Conservation (phyloP, 2,329 filamentous ascomycete species). For the Passalora sequoiae region DNA sequence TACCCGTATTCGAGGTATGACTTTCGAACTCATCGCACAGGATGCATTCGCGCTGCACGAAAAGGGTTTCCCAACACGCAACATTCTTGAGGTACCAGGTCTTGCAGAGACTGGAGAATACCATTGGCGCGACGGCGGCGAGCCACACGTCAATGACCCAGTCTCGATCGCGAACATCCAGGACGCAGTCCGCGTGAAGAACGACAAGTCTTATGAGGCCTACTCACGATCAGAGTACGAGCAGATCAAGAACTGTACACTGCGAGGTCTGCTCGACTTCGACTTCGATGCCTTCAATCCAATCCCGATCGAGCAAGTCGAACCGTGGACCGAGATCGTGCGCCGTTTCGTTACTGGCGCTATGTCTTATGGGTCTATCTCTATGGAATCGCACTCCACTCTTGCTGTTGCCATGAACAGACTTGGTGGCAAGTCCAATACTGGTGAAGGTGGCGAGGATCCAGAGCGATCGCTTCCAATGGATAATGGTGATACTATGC, state of each 20-base stretch:
- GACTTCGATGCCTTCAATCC: slow-evolving; percentile 81
- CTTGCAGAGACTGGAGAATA: slow-evolving; percentile 93
- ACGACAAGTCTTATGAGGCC: slow-evolving; percentile 96
- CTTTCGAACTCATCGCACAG: slow-evolving; percentile 87
- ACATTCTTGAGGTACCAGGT: slow-evolving; percentile 70
- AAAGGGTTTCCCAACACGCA: slow-evolving; percentile 77
- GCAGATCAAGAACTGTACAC: slow-evolving; percentile 92
- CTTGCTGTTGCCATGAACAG: slow-evolving; percentile 95
- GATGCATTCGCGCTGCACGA: slow-evolving; percentile 94
- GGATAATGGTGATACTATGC: slow-evolving; percentile 92
- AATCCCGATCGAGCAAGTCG: slow-evolving; percentile 92
- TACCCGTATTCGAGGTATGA: slow-evolving; percentile 88
- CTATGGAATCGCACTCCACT: slow-evolving; percentile 96
- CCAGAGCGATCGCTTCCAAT: slow-evolving; percentile 80
- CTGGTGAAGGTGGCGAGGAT: slow-evolving; percentile 94
- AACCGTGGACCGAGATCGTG: slow-evolving; percentile 97
- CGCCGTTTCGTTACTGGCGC: slow-evolving; percentile 93
- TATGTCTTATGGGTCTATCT: slow-evolving; percentile 98
- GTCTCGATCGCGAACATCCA: slow-evolving; percentile 94
- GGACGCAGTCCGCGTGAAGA: slow-evolving; percentile 92
- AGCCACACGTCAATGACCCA: slow-evolving; percentile 92
- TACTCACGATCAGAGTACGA: slow-evolving; percentile 92
- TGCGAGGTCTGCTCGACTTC: slow-evolving; percentile 91
- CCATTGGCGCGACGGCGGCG: slow-evolving; percentile 95
- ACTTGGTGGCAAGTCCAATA: slow-evolving; percentile 94